Evolutionary conservation across 2,329 filamentous ascomycete genomes (phyloP).

Genomic region (Microsporum canis): DNA sequence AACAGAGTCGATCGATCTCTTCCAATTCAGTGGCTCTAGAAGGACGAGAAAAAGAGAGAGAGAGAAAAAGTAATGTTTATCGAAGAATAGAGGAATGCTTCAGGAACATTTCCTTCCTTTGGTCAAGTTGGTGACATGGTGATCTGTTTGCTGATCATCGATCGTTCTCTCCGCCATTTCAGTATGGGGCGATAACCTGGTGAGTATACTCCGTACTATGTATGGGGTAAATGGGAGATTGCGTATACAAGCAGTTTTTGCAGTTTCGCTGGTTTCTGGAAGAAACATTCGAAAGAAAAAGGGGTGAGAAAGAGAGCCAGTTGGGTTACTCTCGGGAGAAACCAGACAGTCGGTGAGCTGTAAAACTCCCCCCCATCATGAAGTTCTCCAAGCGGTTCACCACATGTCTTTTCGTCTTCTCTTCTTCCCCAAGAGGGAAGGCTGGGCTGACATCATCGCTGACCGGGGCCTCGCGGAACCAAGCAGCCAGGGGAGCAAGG

Average conservation of each 20-base stretch:
- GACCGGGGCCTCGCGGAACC: neutral
- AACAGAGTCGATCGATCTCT: neutral
- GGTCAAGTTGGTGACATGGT: neutral
- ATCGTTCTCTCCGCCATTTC: neutral
- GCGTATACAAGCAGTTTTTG: neutral
- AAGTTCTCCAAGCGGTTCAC: neutral
- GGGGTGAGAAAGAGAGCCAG: neutral
- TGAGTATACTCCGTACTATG: neutral
- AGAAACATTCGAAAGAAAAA: neutral
- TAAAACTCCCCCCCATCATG: neutral
- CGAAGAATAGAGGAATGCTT: neutral
- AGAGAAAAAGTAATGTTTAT: neutral
- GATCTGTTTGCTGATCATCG: neutral
- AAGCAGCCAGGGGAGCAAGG: neutral
- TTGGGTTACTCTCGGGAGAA: neutral
- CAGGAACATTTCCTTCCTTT: neutral
- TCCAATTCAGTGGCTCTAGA: neutral
- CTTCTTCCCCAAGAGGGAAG: neutral
- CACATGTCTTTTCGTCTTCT: neutral
- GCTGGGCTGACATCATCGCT: constrained; percentile 1
- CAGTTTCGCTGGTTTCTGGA: neutral
- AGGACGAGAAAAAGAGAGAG: neutral
- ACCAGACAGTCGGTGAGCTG: neutral
- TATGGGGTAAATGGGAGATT: neutral
- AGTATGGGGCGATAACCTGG: neutral